These are phyloP conservation scores for Cyberlindnera subsufficiens DNA, from an alignment of 805 yeast genomes.

Conservation along the genomic window DNA sequence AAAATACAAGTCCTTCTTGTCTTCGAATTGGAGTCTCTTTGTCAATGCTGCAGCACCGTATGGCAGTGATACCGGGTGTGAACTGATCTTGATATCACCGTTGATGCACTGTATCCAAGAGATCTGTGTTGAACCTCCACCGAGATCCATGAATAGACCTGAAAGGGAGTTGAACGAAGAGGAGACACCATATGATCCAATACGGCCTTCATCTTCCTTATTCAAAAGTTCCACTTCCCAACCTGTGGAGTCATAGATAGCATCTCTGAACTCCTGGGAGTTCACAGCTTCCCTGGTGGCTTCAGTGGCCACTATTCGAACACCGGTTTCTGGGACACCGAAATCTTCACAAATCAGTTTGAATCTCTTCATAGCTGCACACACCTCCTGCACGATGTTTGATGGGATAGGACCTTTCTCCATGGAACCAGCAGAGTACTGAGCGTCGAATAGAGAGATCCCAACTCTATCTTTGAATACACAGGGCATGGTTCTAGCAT, in stretches of 20 bases:
- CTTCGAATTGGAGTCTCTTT: conserved; percentile 46
- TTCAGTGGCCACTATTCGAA: conserved; percentile 67
- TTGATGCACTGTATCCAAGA: conserved; percentile 59
- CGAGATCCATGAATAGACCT: conserved; percentile 68
- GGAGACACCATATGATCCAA: conserved; percentile 71
- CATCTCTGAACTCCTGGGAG: conserved; percentile 49
- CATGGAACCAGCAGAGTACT: conserved; percentile 33
- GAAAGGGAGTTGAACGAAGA: conserved; percentile 61
- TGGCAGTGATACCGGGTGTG: conserved; percentile 58
- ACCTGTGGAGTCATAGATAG: conserved; percentile 52
- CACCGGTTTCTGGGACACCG: conserved; percentile 57
- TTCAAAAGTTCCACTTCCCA: conserved; percentile 60
- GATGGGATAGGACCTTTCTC: conserved; percentile 49
- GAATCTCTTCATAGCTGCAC: conserved; percentile 61
- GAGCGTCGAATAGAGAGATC: conserved; percentile 61
- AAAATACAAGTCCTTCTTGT: conserved; percentile 39
- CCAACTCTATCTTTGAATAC: conserved; percentile 71
- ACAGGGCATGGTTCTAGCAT: conserved; percentile 73
- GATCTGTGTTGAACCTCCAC: conserved; percentile 65
- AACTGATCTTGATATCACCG: conserved; percentile 51
- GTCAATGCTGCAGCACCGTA: conserved; percentile 71
- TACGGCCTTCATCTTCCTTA: conserved; percentile 58
- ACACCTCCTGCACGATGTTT: conserved; percentile 52
- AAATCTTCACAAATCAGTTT: conserved; percentile 66
- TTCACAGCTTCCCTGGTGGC: conserved; percentile 69